Base-by-base conservation (phyloP, 768 basidiomycete genomes). In the Termitomyces sp. region DNA sequence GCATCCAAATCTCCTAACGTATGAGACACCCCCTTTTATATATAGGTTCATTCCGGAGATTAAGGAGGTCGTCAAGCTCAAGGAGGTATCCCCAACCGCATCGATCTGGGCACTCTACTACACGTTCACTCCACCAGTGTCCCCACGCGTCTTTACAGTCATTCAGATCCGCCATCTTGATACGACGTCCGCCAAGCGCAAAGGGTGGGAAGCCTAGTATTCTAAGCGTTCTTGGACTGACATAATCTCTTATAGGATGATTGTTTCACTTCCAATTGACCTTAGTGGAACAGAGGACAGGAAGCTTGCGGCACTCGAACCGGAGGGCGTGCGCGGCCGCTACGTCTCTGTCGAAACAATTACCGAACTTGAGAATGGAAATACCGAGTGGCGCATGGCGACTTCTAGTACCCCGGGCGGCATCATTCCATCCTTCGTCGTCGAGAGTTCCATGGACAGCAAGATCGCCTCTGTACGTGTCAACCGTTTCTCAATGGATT, bases 311-410 rank as follows among this genome's bases (percentile, higher is more conserved):
- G 80, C 79, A 61, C 68, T 84, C 16, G 87, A 91, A 65, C 81
- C 83, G 63, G 82, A 81, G 54, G 86, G 81, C 7, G 81, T 81
- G 2, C 82, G 77, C 60, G 90, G 85, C 1, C 82, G 80, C 63
- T 91, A 91, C 65, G 83, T 81, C 40, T 82, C 84, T 62, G 84
- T 88, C 4, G 90, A 92, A 70, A 78, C 80, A 32, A 64, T 92
- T 53, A 69, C 73, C 44, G 86, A 87, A 68, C 78, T 85, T 42
- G 80, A 80, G 20, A 73, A 81, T 59, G 90, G 86, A 51, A 80
- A 70, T 49, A 80, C 83, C 13, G 88, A 90, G 69, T 92, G 89
- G 89, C 76, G 82, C 42, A 90, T 92, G 89, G 89, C 88, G 3
- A 88, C 87, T 2, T 85, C 86, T 26, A 86, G 85, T 63, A 82